Base-by-base conservation (phyloP, 179 eudicot genomes). In the Vitellaria paradoxa region DNA sequence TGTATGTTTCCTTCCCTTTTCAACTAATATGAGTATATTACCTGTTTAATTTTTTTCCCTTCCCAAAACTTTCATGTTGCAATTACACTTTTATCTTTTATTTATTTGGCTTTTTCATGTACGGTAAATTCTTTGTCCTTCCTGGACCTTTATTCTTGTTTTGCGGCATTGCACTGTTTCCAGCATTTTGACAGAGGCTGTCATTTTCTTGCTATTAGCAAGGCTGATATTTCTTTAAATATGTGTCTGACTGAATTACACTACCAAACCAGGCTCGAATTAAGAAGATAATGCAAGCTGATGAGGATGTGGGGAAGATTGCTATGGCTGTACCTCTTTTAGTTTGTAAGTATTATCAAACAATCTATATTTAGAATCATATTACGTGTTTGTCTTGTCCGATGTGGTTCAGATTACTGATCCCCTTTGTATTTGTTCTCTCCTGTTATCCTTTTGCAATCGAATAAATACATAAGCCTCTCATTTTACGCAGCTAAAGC, bases 321-420 rank as follows among this genome's bases (percentile, higher is more conserved):
- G 98, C 98, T 50, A 88, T 94, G 98, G 98, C 98, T 69, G 98
- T 94, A 59, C 98, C 98, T 49, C 94, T 94, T 82, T 81, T 94
- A 86, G 98, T 94, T 70, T 94, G 98, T 94, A 81, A 83, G 98
- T 86, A 53, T 50, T 50, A 24, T 26, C 23, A 30, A 60, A 14
- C 14, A 18, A 12, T 12, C 4, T 56, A 6, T 56, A 56, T 5
- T 56, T 60, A 3, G 24, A 60, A 14, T n/a, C 24, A 60, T 20
- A 20, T 56, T 56, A 18, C 17, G 18, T 56, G 17, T 15, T 12
- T 13, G 60, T 56, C 18, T 56, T 56, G 60, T 14, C 13, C 18
- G 18, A 4, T 13, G 23, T 7, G 7, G 64, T 60, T 60, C 24
- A 2, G 55, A 50, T 12, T 50, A 20, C 4, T 6, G 2, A 18